Evolutionary conservation across 306 rosid genomes (phyloP).

Genomic region (Castanopsis chinensis): DNA sequence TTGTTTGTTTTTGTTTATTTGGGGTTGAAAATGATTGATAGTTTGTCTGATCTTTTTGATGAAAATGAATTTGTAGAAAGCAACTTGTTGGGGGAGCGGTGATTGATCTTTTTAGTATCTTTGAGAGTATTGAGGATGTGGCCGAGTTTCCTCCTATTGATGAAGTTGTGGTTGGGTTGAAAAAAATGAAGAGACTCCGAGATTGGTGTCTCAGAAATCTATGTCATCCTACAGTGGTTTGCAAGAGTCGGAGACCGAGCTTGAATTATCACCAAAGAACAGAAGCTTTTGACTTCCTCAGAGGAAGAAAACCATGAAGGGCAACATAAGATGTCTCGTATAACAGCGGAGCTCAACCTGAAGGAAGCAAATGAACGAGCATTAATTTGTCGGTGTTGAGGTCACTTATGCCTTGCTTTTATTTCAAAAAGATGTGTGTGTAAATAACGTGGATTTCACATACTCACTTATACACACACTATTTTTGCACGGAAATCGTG

Average conservation of each 20-base stretch:
- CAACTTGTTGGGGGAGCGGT: constrained; percentile 16
- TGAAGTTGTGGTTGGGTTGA: constrained; percentile 6
- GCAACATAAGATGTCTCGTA: constrained; percentile 66
- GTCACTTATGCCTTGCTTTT: constrained; percentile 91
- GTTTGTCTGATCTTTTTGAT: constrained; percentile 43
- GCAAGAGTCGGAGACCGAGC: constrained; percentile 46
- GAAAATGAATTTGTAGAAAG: constrained; percentile 32
- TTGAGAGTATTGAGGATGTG: constrained; percentile 66
- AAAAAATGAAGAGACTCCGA: constrained; percentile 14
- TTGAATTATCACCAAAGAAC: constrained; percentile 44
- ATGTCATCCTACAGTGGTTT: constrained; percentile 36
- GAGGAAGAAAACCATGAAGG: constrained; percentile 61
- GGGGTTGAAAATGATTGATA: constrained; percentile 31
- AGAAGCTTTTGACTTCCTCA: constrained; percentile 25
- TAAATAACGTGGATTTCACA: no score
- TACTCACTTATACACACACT: no score
- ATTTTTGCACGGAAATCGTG: no score
- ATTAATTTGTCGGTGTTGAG: constrained; percentile 59
- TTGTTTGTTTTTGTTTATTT: neutral
- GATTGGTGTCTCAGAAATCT: constrained; percentile 53
- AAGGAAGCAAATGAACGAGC: constrained; percentile 95
- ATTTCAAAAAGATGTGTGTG: constrained; percentile 48
- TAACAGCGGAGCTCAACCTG: constrained; percentile 84
- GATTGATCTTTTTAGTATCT: constrained; percentile 59
- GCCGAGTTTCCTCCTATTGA: constrained; percentile 41